phyloP scores from a whole-genome alignment of 352 stramenopile genomes.

The Pythium insidiosum region DNA sequence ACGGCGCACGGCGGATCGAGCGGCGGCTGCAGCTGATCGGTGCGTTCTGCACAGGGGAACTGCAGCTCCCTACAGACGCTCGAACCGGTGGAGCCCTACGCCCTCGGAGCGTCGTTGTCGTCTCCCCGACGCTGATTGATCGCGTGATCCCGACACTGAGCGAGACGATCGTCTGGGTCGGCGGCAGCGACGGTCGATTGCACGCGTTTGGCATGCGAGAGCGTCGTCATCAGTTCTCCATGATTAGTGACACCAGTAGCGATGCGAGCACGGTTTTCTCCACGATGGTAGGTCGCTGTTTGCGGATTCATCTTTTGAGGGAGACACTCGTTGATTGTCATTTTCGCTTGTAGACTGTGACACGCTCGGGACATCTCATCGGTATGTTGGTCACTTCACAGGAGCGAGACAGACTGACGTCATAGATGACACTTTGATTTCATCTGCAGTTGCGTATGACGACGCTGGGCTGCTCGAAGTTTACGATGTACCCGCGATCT shows the following conservation, averaged over 20 bases:
- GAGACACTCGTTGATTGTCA: background rate
- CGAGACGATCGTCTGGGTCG: conserved; percentile 31
- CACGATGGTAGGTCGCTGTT: too few relatives aligned
- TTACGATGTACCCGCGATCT: background rate
- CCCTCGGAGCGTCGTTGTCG: conserved; percentile 13
- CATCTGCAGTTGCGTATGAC: too few relatives aligned
- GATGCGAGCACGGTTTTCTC: too few relatives aligned
- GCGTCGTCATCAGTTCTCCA: conserved; percentile 12
- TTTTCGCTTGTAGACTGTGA: conserved; percentile 1
- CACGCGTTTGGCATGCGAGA: conserved; percentile 22
- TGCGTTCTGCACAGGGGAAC: conserved; percentile 34
- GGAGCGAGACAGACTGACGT: too few relatives aligned
- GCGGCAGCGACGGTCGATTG: conserved; percentile 18
- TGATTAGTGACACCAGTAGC: conserved; percentile 1
- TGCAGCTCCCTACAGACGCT: conserved; percentile 12
- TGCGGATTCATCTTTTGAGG: too few relatives aligned
- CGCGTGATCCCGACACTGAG: conserved; percentile 10
- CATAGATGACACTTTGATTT: too few relatives aligned
- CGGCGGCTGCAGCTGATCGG: conserved; percentile 34
- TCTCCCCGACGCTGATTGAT: conserved; percentile 7
- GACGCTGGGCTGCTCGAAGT: too few relatives aligned
- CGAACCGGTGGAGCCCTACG: conserved; percentile 2
- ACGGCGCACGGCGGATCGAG: conserved; percentile 28
- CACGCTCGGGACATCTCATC: conserved; percentile 13
- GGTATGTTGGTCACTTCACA: background rate